These are phyloP conservation scores for Trametes hirsuta DNA, from an alignment of 1,284 basidiomycete species.

Conservation along the genomic window DNA sequence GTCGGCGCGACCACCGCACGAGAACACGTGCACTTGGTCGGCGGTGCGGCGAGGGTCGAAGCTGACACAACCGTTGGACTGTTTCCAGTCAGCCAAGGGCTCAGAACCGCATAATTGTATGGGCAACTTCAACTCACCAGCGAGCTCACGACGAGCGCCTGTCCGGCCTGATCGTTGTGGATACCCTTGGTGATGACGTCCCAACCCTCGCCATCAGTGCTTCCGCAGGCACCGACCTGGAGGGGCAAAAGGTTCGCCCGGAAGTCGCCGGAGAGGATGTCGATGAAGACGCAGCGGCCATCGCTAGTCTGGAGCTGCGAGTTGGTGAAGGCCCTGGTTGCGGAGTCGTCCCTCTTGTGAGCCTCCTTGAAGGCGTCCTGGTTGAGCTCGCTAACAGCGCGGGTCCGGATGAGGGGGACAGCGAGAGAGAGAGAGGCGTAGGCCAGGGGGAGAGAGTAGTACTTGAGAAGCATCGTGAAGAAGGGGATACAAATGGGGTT, in stretches of 20 bases:
- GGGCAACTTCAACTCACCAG: neutral
- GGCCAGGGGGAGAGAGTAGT: too few relatives aligned
- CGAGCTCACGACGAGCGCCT: conserved; percentile 3
- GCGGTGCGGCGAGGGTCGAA: conserved; percentile 11
- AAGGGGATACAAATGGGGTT: too few relatives aligned
- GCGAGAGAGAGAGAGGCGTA: too few relatives aligned
- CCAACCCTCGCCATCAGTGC: conserved; percentile 5
- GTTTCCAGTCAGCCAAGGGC: neutral
- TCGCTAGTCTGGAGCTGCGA: neutral
- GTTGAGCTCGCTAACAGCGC: too few relatives aligned
- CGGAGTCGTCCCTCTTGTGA: too few relatives aligned
- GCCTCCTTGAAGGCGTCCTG: too few relatives aligned
- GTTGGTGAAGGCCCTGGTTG: neutral
- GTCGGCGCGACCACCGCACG: conserved; percentile 12
- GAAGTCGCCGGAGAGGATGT: conserved; percentile 7
- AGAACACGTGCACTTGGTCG: conserved; percentile 10
- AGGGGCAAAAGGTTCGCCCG: conserved; percentile 8
- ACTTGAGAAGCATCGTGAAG: too few relatives aligned
- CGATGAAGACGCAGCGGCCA: conserved; percentile 7
- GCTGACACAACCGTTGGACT: conserved; percentile 10
- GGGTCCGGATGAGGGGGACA: too few relatives aligned
- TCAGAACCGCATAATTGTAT: too few relatives aligned
- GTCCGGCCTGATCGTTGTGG: conserved; percentile 6
- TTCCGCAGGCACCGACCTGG: conserved; percentile 3
- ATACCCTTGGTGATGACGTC: conserved; percentile 5